Conservation (phyloP, 441 rosid species). For the Adansonia gregorii region DNA sequence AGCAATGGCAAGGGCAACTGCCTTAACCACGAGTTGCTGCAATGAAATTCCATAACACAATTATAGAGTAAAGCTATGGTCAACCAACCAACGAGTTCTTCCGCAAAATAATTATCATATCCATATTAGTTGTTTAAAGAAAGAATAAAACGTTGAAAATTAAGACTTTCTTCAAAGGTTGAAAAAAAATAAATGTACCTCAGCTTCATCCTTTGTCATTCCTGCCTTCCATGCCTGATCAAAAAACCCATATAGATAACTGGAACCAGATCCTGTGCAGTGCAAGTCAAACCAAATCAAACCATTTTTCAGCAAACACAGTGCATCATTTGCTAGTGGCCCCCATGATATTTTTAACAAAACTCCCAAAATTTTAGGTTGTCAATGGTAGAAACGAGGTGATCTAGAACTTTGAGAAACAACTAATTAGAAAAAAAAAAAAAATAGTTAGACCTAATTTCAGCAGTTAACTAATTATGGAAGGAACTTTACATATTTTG, state of each 20-base stretch:
- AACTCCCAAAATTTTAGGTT: background rate
- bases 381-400: background rate
- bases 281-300: background rate
- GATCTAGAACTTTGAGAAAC: background rate
- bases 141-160: background rate
- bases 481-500: background rate
- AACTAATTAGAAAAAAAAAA: background rate
- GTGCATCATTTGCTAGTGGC: background rate
- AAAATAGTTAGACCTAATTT: background rate
- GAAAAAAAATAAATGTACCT: conserved; percentile 49
- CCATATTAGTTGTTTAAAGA: background rate
- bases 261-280: conserved; percentile 85
- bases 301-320: background rate
- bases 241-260: conserved; percentile 91
- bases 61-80: background rate
- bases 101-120: background rate
- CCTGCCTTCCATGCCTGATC: conserved; percentile 98
- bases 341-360: background rate
- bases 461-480: conserved; percentile 12
- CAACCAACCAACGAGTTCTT: background rate
- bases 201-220: conserved; percentile 97
- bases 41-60: conserved; percentile 17
- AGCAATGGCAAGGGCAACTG: conserved; percentile 94
- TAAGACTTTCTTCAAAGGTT: background rate
- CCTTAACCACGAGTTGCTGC: conserved; percentile 93